Conservation (phyloP, 306 rosid genomes). For the Abrus precatorius region DNA sequence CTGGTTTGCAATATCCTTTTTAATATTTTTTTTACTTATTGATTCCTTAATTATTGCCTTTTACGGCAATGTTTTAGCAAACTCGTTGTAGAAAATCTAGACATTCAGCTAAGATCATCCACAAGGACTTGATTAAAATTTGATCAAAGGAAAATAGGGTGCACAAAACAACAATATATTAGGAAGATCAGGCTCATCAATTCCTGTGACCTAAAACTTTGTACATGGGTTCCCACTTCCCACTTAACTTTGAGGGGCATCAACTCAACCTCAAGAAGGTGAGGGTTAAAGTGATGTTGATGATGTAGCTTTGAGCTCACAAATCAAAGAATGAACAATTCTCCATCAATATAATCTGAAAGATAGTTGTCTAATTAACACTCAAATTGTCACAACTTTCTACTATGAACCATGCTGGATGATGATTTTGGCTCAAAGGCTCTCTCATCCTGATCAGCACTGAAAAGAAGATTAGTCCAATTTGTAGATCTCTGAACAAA, state of each 20-base stretch:
- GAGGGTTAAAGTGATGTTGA: slow-evolving; percentile 50
- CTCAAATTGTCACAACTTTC: slow-evolving; percentile 68
- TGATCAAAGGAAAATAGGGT: slow-evolving; percentile 26
- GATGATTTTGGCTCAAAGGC: slow-evolving; percentile 62
- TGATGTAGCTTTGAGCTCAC: slow-evolving; percentile 60
- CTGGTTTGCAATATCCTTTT: no score
- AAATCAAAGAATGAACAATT: slow-evolving; percentile 81
- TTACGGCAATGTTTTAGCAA: no score
- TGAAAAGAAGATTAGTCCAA: slow-evolving; percentile 83
- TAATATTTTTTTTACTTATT: no score
- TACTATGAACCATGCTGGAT: slow-evolving; percentile 61
- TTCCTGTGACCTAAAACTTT: slow-evolving; percentile 55
- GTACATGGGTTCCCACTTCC: slow-evolving; percentile 54
- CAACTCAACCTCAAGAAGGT: slow-evolving; percentile 51
- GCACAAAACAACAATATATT: slow-evolving; percentile 36
- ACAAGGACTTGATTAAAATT: neutral
- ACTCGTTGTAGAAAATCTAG: no score
- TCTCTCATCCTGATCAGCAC: slow-evolving; percentile 78
- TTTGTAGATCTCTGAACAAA: slow-evolving; percentile 75
- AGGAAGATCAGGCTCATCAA: slow-evolving; percentile 51
- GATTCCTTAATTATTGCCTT: no score
- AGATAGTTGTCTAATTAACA: slow-evolving; percentile 46
- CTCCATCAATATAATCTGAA: slow-evolving; percentile 54
- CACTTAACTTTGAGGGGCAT: slow-evolving; percentile 46
- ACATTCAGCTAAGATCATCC: no score